Evolutionary conservation across 208 protist species (phyloP).

Genomic region (Porcisia hertigi): DNA sequence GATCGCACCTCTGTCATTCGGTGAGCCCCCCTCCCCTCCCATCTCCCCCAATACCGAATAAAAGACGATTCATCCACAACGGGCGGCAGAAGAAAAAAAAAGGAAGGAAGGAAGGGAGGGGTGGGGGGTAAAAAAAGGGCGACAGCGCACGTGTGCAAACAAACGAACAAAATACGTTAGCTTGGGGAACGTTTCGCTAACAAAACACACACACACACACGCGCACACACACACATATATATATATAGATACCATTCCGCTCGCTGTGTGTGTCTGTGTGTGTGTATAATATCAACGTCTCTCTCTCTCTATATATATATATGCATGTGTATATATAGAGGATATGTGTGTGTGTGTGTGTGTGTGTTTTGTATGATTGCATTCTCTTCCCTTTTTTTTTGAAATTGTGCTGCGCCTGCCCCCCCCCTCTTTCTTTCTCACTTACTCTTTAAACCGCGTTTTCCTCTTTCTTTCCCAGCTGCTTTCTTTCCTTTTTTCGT

Average conservation of each 20-base stretch:
- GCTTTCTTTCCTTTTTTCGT: too few relatives aligned
- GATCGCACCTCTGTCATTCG: too few relatives aligned
- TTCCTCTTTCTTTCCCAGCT: not conserved
- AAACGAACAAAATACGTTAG: not conserved
- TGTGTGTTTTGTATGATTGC: not conserved
- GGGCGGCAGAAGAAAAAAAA: too few relatives aligned
- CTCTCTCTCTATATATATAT: not conserved
- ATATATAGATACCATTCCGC: not conserved
- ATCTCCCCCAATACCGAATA: too few relatives aligned
- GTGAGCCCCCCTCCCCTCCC: too few relatives aligned
- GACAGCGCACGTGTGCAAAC: not conserved
- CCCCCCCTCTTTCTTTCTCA: not conserved
- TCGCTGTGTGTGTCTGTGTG: not conserved
- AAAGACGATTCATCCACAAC: too few relatives aligned
- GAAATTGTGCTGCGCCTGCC: too few relatives aligned
- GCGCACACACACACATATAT: not conserved
- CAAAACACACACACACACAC: not conserved
- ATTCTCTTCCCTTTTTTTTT: not conserved
- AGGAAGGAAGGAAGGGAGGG: too few relatives aligned
- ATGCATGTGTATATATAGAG: not conserved
- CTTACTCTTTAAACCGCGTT: too few relatives aligned
- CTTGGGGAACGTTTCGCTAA: not conserved
- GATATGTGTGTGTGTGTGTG: conserved; percentile 9
- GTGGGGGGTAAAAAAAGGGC: too few relatives aligned
- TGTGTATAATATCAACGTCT: not conserved